A percentile compares a stretch with the other conserved stretches of the same genome.
These are phyloP conservation scores for Metschnikowia gelsemii DNA, from an alignment of 805 yeast genomes.

Conservation along the genomic window DNA sequence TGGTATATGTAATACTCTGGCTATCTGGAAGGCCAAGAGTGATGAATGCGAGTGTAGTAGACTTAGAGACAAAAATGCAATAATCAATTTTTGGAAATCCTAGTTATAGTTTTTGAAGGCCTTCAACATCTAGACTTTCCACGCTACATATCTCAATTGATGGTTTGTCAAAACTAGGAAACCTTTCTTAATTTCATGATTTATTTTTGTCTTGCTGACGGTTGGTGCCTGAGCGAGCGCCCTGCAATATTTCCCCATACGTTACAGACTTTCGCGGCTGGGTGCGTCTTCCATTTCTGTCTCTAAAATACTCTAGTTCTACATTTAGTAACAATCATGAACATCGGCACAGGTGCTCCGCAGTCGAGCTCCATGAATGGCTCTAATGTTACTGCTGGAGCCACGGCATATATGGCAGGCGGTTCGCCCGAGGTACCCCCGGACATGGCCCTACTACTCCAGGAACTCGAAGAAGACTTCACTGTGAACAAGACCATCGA, in stretches of 20 bases:
- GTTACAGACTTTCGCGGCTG: not conserved
- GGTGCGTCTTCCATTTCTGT: no score
- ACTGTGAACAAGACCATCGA: slow-evolving; percentile 40
- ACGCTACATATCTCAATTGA: no score
- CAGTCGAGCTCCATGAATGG: slow-evolving; percentile 9
- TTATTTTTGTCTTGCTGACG: not conserved
- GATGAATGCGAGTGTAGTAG: no score
- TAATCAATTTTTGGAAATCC: no score
- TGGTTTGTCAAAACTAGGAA: no score
- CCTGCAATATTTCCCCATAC: slow-evolving; percentile 1
- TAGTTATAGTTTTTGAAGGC: no score
- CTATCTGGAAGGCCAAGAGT: no score
- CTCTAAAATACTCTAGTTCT: not conserved
- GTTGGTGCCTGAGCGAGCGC: slow-evolving; percentile 3
- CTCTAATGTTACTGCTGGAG: slow-evolving; percentile 11
- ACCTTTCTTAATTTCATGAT: no score
- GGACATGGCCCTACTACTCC: slow-evolving; percentile 43
- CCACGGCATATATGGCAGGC: slow-evolving; percentile 15
- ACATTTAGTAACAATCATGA: slow-evolving; percentile 10
- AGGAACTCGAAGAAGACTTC: slow-evolving; percentile 44
- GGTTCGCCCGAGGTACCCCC: slow-evolving; percentile 42
- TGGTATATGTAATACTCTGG: no score
- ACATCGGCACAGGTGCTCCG: slow-evolving; percentile 13
- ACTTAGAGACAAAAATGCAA: no score
- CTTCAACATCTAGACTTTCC: no score